Base-by-base conservation (phyloP, 208 protist genomes). In the Acanthamoeba polyphaga region DNA sequence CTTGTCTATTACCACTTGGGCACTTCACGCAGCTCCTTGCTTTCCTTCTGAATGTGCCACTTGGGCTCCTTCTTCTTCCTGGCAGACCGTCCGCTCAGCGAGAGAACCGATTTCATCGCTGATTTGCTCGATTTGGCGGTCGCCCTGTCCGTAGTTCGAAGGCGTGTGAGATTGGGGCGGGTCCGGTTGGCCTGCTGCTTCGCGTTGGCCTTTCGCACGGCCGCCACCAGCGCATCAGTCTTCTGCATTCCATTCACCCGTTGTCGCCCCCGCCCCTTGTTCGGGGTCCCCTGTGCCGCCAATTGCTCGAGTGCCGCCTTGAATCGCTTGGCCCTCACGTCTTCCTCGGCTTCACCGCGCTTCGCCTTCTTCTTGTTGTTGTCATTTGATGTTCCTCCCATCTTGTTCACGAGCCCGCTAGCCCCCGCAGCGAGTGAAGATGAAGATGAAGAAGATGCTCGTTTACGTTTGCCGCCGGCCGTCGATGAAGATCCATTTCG, bases 41-140 rank as follows among this genome's bases (percentile, higher is more conserved):
- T 10, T 6, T 87, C 53, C 78, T 55, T 87, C 27, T 38, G 8
- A 15, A 64, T 87, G 7, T 29, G 22, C 78, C 53, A 64, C 78
- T 87, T 87, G 0, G 3, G 19, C 3, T 87, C 78, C 78, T 87
- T 87, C 46, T 60, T 87, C 78, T 32, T 87, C 78, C 58, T 87
- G 38, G 55, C 60, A 3, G 6, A 1, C 13, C 53, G 43, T 34
- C 70, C 70, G 32, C 29, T 78, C 12, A 46, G 70, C 32, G 24
- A 27, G 62, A 68, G 15, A 3, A 68, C 24, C 24, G 62, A 68
- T 68, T 68, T 68, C 15, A 68, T 24, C 0, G n/a, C 1, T 4
- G 12, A 2, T 43, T 51, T 91, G 32, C 19, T 91, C 43, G 10
- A 43, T 12, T 91, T 91, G 70, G 2, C 43, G 10, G 24, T 27